A percentile compares a stretch with the other conserved stretches of the same genome.
Conservation (phyloP, 1,139 yeast genomes). For the Protomyces gravidus region DNA sequence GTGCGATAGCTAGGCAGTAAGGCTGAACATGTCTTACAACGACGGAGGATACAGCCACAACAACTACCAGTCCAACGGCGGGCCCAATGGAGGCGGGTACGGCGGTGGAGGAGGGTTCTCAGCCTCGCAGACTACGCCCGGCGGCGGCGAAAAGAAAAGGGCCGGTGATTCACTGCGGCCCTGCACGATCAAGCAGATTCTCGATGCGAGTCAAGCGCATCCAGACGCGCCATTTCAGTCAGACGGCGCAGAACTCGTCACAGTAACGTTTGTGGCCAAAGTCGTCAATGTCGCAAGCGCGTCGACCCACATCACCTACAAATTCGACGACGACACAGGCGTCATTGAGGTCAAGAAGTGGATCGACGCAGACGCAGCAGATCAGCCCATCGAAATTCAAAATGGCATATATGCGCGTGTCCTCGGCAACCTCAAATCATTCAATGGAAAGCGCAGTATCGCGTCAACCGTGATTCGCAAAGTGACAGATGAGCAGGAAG, state of each 20-base stretch:
- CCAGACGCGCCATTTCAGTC: constrained; percentile 73
- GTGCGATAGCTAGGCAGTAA: no score
- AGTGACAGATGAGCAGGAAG: constrained; percentile 67
- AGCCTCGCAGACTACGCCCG: constrained; percentile 24
- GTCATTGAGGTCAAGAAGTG: constrained; percentile 56
- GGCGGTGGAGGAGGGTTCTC: constrained; percentile 20
- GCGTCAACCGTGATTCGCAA: constrained; percentile 61
- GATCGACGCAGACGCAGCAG: constrained; percentile 29
- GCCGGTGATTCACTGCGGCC: constrained; percentile 48
- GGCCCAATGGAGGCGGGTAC: constrained; percentile 14
- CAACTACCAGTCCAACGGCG: constrained; percentile 23
- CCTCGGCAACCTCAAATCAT: constrained; percentile 67
- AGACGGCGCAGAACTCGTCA: constrained; percentile 58
- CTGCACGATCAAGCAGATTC: constrained; percentile 75
- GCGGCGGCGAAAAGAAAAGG: constrained; percentile 8
- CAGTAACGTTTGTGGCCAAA: constrained; percentile 62
- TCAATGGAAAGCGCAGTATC: constrained; percentile 61
- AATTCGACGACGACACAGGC: constrained; percentile 84
- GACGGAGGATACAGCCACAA: constrained; percentile 20
- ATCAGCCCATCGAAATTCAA: constrained; percentile 37
- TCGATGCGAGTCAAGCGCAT: constrained; percentile 59
- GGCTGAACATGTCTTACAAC: constrained; percentile 11
- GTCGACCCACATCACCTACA: constrained; percentile 47
- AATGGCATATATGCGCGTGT: constrained; percentile 59
- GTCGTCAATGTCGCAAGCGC: constrained; percentile 46